These are phyloP conservation scores for Coccomyxa sp. DNA, from an alignment of 139 green algal species.

Conservation along the genomic window DNA sequence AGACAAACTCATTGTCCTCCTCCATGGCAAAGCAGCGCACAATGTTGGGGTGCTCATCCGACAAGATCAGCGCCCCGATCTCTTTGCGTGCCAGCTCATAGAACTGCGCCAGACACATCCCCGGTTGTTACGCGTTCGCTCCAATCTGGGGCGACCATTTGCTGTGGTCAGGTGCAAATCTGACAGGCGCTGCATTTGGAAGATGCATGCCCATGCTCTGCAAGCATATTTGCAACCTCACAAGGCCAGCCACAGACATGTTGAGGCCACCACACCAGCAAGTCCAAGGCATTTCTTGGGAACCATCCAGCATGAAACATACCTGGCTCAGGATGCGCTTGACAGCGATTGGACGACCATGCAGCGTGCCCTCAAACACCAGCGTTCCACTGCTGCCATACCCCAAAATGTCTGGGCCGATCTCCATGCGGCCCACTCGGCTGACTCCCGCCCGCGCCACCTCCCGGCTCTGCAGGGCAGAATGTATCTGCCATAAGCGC, in stretches of 20 bases:
- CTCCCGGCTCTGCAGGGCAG: neutral
- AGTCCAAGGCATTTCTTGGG: too few species aligned
- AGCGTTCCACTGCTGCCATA: constrained; percentile 72
- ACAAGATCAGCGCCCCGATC: constrained; percentile 85
- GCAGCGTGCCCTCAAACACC: constrained; percentile 81
- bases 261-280: too few species aligned
- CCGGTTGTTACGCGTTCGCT: neutral
- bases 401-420: constrained; percentile 55
- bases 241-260: too few species aligned
- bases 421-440: constrained; percentile 21
- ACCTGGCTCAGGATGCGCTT: constrained; percentile 68
- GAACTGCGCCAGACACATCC: constrained; percentile 52
- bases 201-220: neutral
- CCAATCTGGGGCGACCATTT: neutral
- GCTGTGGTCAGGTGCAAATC: neutral
- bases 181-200: too few species aligned
- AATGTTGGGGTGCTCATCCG: constrained; percentile 67
- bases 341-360: constrained; percentile 79
- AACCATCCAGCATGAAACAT: neutral
- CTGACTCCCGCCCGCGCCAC: constrained; percentile 5
- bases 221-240: neutral
- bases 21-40: constrained; percentile 92
- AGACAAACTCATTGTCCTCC: constrained; percentile 94
- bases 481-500: too few species aligned
- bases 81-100: constrained; percentile 86